Base-by-base conservation (phyloP, 768 basidiomycete species). In the Macrocybe gigantea region DNA sequence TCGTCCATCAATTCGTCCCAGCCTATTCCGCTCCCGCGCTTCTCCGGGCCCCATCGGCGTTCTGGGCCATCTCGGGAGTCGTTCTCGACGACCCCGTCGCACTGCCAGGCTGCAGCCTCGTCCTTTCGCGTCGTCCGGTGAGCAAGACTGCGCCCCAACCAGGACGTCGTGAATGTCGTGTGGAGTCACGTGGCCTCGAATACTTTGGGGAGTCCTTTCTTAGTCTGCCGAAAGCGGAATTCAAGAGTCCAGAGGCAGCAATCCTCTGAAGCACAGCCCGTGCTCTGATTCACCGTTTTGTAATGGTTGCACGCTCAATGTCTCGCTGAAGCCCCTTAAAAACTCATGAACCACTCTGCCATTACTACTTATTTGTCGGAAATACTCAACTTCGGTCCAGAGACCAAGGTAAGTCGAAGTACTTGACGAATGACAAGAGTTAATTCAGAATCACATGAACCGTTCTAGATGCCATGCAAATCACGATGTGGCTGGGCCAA, bases 1-100 rank as follows among this genome's bases (percentile, higher is more conserved):
- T 43, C 41, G 45, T 34, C 43, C 39, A 47, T 50, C 52, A 41
- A 42, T 51, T 51, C 40, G 35, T 40, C 34, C 39, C 49, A 37
- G 29, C 49, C 38, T 45, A 15, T 41, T 41, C 45, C 44, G 31
- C 38, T 34, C 29, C 39, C 49, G 41, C 41, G 39, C 45, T 13
- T 40, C 31, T 44, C 30, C 33, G 35, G 33, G 29, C 33, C 42
- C 43, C 45, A 31, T 42, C 50, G 44, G 32, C 15, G 39, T 15
- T 47, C 41, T 44, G 38, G 36, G 8, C n/a, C 42, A 43, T 38
- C 31, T 22, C 14, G 22, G 22, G 22, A 22, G 22, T 22, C 22
- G 22, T 22, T 22, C 32, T 42, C 50, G 31, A 44, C 39, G 33
- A 40, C 5, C 35, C 5, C 34, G 13, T 30, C 3, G 40, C 43